Evolutionary conservation across 768 basidiomycete genomes (phyloP).

Genomic region (Boletus edulis): DNA sequence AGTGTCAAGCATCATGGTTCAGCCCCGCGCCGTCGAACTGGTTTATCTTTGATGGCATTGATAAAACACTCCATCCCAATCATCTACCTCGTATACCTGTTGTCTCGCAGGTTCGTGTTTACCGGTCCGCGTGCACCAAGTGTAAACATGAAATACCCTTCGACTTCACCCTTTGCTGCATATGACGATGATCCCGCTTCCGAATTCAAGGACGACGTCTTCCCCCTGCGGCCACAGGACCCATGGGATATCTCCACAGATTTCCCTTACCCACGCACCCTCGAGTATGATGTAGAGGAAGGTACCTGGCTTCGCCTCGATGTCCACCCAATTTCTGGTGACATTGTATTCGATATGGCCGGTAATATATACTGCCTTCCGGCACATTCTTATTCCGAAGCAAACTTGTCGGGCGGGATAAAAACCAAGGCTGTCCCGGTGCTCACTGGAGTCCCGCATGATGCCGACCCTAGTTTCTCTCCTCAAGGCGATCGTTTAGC

Average conservation of each 20-base stretch:
- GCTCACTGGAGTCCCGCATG: constrained; percentile 62
- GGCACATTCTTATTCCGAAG: constrained; percentile 34
- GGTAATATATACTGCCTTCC: constrained; percentile 75
- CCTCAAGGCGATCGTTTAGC: constrained; percentile 62
- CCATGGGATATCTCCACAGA: constrained; percentile 77
- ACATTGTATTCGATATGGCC: constrained; percentile 72
- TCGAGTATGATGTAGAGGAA: constrained; percentile 67
- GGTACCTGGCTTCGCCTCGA: constrained; percentile 78
- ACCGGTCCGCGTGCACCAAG: not conserved
- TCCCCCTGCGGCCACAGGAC: constrained; percentile 54
- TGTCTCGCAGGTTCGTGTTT: constrained; percentile 11
- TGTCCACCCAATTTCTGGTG: constrained; percentile 66
- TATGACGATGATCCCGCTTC: constrained; percentile 35
- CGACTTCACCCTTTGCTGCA: constrained; percentile 3
- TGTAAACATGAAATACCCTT: not conserved
- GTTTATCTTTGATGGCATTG: constrained; percentile 4
- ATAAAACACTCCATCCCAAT: constrained; percentile 19
- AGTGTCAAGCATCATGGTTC: not conserved
- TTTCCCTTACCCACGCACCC: constrained; percentile 61
- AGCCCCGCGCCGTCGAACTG: not conserved
- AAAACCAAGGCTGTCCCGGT: constrained; percentile 54
- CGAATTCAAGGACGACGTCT: constrained; percentile 53
- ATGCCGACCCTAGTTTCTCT: constrained; percentile 73
- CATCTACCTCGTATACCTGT: constrained; percentile 18
- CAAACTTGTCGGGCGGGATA: constrained; percentile 21